Percentiles rank a stretch among this genome's conserved stretches.
phyloP scores from a whole-genome alignment of 192 early-diverging fungal species.

The Phycomyces blakesleeanus region DNA sequence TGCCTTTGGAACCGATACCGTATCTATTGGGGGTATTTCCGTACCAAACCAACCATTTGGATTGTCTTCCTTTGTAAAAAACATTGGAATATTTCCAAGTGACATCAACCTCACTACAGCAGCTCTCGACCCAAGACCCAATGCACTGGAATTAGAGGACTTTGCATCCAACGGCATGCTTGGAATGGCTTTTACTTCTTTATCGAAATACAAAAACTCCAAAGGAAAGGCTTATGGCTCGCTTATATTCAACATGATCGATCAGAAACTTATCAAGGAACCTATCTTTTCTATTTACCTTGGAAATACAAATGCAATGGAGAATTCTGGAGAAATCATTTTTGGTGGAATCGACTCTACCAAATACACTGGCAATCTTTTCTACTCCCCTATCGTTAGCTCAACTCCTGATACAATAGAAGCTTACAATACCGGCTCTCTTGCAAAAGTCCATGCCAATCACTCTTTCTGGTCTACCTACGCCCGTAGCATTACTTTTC shows the following conservation, averaged over 20 bases:
- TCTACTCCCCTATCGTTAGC: slow-evolving; percentile 24
- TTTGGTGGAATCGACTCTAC: slow-evolving; percentile 45
- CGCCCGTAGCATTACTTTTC: not conserved
- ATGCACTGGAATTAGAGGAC: too few relatives aligned
- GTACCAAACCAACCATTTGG: slow-evolving; percentile 26
- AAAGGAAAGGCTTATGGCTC: too few relatives aligned
- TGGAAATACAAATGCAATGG: not conserved
- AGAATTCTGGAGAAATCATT: slow-evolving; percentile 36
- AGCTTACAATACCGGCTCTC: not conserved
- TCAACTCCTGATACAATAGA: slow-evolving; percentile 11
- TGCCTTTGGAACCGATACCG: slow-evolving; percentile 13
- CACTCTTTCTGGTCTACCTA: slow-evolving; percentile 15
- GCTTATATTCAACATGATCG: slow-evolving; percentile 15
- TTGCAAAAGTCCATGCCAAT: not conserved
- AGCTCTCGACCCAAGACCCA: too few relatives aligned
- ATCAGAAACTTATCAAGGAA: slow-evolving; percentile 7
- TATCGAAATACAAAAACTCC: not conserved
- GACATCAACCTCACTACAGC: too few relatives aligned
- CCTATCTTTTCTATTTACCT: slow-evolving; percentile 22
- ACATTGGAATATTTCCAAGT: too few relatives aligned
- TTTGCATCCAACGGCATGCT: slow-evolving; percentile 4
- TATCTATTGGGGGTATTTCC: slow-evolving; percentile 9
- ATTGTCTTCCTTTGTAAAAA: slow-evolving; percentile 8
- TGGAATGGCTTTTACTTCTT: slow-evolving; percentile 1
- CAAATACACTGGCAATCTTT: slow-evolving; percentile 42